These are phyloP conservation scores for Didymella sp. DNA, from an alignment of 2,329 filamentous ascomycete genomes.

Conservation along the genomic window DNA sequence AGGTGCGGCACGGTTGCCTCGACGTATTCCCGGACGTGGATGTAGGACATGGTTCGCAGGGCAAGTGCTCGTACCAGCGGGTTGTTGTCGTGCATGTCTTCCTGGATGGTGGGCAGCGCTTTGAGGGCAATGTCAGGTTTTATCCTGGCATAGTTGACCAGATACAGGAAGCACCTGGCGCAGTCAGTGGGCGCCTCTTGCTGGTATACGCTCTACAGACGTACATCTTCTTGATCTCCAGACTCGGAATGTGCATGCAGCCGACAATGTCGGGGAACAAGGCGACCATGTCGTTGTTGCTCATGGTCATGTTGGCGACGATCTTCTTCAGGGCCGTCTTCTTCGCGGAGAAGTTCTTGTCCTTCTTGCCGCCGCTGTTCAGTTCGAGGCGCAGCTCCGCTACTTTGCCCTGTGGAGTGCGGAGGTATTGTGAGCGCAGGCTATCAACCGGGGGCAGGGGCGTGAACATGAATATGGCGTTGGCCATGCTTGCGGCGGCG, in stretches of 20 bases:
- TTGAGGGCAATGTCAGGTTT: slow-evolving; percentile 94
- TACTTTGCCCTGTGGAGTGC: slow-evolving; percentile 86
- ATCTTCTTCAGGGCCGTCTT: slow-evolving; percentile 99
- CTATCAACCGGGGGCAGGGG: slow-evolving; percentile 44
- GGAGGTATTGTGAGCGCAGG: slow-evolving; percentile 60
- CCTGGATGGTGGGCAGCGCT: slow-evolving; percentile 84
- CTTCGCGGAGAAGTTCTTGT: slow-evolving; percentile 93
- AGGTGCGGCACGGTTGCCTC: slow-evolving; percentile 86
- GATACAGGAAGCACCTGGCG: slow-evolving; percentile 90
- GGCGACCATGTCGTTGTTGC: slow-evolving; percentile 99
- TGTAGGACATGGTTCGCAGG: slow-evolving; percentile 93
- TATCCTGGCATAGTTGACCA: slow-evolving; percentile 95
- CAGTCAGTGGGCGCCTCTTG: slow-evolving; percentile 37
- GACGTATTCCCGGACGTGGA: slow-evolving; percentile 95
- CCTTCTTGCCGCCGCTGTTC: slow-evolving; percentile 93
- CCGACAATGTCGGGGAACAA: slow-evolving; percentile 93
- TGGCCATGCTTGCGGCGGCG: slow-evolving; percentile 1
- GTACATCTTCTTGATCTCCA: slow-evolving; percentile 99
- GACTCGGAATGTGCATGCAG: slow-evolving; percentile 91
- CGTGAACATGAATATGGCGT: slow-evolving; percentile 49
- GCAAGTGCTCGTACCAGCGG: slow-evolving; percentile 91
- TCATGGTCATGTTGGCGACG: slow-evolving; percentile 99
- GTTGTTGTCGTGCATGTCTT: slow-evolving; percentile 93
- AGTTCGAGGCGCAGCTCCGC: slow-evolving; percentile 95
- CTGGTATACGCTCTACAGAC: slow-evolving; percentile 33